phyloP scores from a whole-genome alignment of 805 yeast species.

The Spencermartinsiella europaea region DNA sequence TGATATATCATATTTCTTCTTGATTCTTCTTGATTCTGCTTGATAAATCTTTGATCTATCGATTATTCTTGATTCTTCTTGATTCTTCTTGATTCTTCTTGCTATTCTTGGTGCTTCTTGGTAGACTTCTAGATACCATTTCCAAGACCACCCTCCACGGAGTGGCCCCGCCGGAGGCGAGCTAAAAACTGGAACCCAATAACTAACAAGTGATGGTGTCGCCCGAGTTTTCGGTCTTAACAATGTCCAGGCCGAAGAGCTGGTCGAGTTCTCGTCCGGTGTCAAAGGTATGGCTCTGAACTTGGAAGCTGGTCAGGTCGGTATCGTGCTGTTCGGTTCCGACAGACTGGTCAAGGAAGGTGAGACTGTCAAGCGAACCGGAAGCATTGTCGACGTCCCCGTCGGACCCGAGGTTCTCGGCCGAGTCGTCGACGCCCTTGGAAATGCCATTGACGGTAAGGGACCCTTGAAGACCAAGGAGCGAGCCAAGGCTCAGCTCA shows the following conservation, averaged over 20 bases:
- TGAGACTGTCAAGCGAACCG: constrained; percentile 99
- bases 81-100: too few species aligned
- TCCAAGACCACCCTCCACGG: too few species aligned
- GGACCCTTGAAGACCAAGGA: constrained; percentile 90
- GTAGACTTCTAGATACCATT: too few species aligned
- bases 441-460: constrained; percentile 99
- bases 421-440: constrained; percentile 99
- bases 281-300: constrained; percentile 99
- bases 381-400: constrained; percentile 98
- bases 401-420: constrained; percentile 98
- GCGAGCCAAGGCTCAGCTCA: constrained; percentile 93
- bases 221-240: constrained; percentile 99
- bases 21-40: too few species aligned
- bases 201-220: constrained; percentile 99
- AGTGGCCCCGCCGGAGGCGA: too few species aligned
- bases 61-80: too few species aligned
- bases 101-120: too few species aligned
- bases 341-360: constrained; percentile 98
- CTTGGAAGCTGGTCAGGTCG: constrained; percentile 99
- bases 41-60: too few species aligned
- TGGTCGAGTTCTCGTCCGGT: constrained; percentile 98
- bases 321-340: constrained; percentile 99
- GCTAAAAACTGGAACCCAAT: too few species aligned
- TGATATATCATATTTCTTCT: too few species aligned
- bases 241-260: constrained; percentile 99